Evolutionary conservation across 1,284 basidiomycete species (phyloP), one percentile per base, ranked within the genome.

Genomic region (Cryptococcus amylolentus): DNA sequence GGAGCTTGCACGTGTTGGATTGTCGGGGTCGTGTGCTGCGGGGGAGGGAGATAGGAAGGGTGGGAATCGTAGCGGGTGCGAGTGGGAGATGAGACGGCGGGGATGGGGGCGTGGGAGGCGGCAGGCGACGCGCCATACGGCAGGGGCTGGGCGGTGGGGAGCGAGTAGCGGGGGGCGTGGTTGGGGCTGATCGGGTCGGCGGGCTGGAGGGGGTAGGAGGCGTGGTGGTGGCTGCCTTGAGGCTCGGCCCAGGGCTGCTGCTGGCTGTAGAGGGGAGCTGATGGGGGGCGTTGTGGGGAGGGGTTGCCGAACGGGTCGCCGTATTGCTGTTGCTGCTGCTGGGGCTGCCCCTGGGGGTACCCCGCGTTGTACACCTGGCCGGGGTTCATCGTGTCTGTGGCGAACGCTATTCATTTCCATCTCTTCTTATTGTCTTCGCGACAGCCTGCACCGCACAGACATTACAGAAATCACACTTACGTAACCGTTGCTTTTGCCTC

Each of bases 301-400:
- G 63, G 61, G 49, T 65, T 55, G 31, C 41, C 52, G 48, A 55
- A 65, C 27, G 61, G 63, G 31, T 61, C 58, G 18, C 56, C 61
- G 44, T 62, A 63, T 23, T 62, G 64, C 41, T 51, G 48, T n/a
- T 23, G 40, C 52, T 40, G 52, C 27, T 38, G 52, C 20, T 40
- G 39, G 38, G 23, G 58, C 28, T 46, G 57, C 18, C 54, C 57
- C 20, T 48, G 52, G 27, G 37, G 58, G 18, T 45, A 54, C 13
- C 54, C 58, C 16, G 31, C 49, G 39, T 31, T 55, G 47, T 68
- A 66, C 20, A 69, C 61, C 50, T 69, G 64, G 10, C 67, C 68
- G 40, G 69, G 65, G 31, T 67, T 61, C 70, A 72, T 68, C 26
- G 26, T 58, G 13, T 18, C 23, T 23, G 35, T 42, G 41, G 46